Evolutionary conservation across 2,329 filamentous ascomycete genomes (phyloP), one percentile per base, ranked within the genome.

Genomic region (Thermomyces lanuginosus): DNA sequence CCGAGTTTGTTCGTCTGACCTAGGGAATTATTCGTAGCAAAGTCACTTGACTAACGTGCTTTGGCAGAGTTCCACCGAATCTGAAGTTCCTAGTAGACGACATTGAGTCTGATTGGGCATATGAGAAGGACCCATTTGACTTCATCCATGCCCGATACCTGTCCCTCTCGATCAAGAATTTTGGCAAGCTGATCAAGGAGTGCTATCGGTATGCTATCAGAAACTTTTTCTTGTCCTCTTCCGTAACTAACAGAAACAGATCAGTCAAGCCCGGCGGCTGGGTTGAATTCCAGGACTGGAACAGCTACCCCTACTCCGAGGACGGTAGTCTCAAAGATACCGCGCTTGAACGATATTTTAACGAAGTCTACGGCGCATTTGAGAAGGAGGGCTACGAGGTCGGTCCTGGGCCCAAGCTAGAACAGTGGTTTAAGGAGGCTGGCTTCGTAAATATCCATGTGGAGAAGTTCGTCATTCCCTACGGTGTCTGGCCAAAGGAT

Each of bases 31-130:
- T n/a, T n/a, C n/a, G n/a, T n/a, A n/a, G 11, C 21, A 9, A 8
- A 6, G 8, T 9, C 8, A 23, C 7, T 8, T 6, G 13, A 23
- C 7, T 23, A 35, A 40, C 38, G 38, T 24, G 37, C 28, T 17
- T 1, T 12, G 9, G 13, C 18, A 31, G 34, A 32, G 32, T 36
- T 8, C 33, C 37, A 23, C 36, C 38, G n/a, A 40, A 40, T 28
- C 33, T 26, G 11, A 14, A 28, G 16, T 39, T 40, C 22, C 34
- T 36, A 12, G 28, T 40, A 18, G 30, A 37, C 17, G 37, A 40
- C 28, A 18, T 23, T 6, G 32, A 36, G 22, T 18, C 24, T 7
- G 29, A 35, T 4, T 40, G 37, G 37, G 24, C 23, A 8, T 16
- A 25, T 15, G 24, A 34, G 13, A 27, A 33, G 10, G n/a, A n/a